Base-by-base conservation (phyloP, 78 protist species). In the Anaeramoeba flamelloides region DNA sequence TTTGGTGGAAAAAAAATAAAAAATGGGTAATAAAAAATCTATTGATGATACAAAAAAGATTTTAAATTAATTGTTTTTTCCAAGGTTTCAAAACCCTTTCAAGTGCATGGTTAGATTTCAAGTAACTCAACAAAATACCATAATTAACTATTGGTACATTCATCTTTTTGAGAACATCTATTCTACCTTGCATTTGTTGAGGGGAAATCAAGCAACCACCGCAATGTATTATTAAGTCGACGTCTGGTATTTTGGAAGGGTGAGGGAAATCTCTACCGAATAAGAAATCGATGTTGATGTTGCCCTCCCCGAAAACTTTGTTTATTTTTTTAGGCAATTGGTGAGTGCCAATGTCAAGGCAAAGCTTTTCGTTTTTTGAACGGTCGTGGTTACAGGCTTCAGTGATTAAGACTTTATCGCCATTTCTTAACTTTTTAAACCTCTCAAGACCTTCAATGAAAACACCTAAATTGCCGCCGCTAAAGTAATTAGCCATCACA, bases 311-410 rank as follows among this genome's bases (percentile, higher is more conserved):
- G 34, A 8, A 53, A 26, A 26, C 17, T 17, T 53, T 53, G 8
- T 53, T 53, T 26, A 53, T 53, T 53, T 76, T 33, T 26, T 76
- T 33, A 22, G 85, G 86, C 38, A 74, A 2, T n/a, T 1, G 81
- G n/a, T 17, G 1, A n/a, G 78, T 0, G 39, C 84, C 84, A 36
- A 83, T 83, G 39, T 83, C 86, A 36, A 38, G 3, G 53, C 33
- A 34, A 32, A 41, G n/a, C 33, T 30, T 69, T 36, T 64, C 0
- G 84, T 78, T 78, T n/a, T n/a, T n/a, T n/a, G n/a, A n/a, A 37
- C 86, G 69, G 76, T 83, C 74, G 38, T 83, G 86, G 76, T 81
- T 83, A 41, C 86, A 83, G 31, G 86, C 86, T 38, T 83, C 86
- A 17, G 69, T 2, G 22, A 83, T 80, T 32, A 83, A 41, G 38